These are phyloP conservation scores for Lasiosphaeria ovina DNA, from an alignment of 495 filamentous ascomycete genomes.

Conservation along the genomic window DNA sequence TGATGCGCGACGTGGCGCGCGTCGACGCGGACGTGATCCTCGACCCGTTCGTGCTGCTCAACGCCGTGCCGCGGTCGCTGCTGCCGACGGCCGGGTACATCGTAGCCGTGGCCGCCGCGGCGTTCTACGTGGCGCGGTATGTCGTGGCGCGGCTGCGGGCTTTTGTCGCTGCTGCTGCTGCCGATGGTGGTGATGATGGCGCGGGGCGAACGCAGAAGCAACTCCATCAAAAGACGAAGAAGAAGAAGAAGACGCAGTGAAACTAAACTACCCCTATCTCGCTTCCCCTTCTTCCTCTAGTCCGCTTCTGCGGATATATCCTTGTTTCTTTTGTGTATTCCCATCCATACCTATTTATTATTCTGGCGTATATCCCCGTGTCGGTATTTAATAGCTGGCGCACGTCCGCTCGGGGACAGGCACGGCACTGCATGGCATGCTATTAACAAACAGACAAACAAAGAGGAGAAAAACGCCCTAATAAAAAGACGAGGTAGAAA, in stretches of 20 bases:
- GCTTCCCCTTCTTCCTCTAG: too few relatives aligned
- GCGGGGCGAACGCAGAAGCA: too few relatives aligned
- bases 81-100: constrained; percentile 64
- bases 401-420: too few relatives aligned
- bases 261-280: not conserved
- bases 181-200: not conserved
- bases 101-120: constrained; percentile 50
- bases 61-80: constrained; percentile 68
- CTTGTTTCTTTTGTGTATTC: too few relatives aligned
- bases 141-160: constrained; percentile 36
- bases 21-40: constrained; percentile 86
- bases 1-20: constrained; percentile 74
- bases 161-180: not conserved
- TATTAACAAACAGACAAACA: too few relatives aligned
- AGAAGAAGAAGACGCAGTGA: constrained; percentile 5
- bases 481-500: too few relatives aligned
- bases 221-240: not conserved
- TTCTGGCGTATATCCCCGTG: too few relatives aligned
- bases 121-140: constrained; percentile 44
- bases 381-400: too few relatives aligned
- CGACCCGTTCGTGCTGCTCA: constrained; percentile 71
- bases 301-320: too few relatives aligned
- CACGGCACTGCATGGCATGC: too few relatives aligned
- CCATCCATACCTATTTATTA: too few relatives aligned
- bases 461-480: too few relatives aligned